phyloP scores from a whole-genome alignment of 202 grass and related monocot species.

The Brachypodium distachyon region DNA sequence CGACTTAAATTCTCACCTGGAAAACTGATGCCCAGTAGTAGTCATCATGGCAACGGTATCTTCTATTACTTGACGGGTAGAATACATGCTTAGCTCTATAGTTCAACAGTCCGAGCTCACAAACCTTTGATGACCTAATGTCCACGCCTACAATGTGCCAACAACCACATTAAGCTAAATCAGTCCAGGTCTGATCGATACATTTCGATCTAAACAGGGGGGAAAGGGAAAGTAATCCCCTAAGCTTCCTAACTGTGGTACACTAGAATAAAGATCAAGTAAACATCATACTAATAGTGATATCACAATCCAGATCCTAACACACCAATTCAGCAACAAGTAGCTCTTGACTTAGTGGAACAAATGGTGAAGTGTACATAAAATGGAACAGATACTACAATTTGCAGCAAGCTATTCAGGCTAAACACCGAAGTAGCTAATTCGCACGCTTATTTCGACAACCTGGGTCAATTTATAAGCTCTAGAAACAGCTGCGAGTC shows the following conservation, averaged over 20 bases:
- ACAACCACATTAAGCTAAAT: constrained; percentile 17
- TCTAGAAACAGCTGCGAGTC: background rate
- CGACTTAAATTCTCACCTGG: constrained; percentile 43
- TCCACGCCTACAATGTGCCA: constrained; percentile 55
- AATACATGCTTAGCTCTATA: constrained; percentile 89
- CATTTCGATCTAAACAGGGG: background rate
- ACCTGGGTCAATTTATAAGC: background rate
- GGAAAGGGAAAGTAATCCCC: background rate
- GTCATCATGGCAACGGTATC: constrained; percentile 73
- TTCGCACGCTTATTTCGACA: background rate
- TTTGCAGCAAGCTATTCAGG: background rate
- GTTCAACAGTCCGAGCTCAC: constrained; percentile 80
- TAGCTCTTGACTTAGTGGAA: background rate
- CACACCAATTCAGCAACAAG: background rate
- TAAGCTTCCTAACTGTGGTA: background rate
- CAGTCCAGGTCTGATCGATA: background rate
- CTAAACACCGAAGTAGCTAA: background rate
- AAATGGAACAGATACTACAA: background rate
- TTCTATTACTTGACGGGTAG: constrained; percentile 61
- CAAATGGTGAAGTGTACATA: background rate
- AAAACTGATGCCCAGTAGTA: constrained; percentile 99
- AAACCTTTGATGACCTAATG: constrained; percentile 78
- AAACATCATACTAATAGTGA: background rate
- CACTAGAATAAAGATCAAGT: constrained; percentile 1
- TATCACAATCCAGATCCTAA: background rate